Conservation (phyloP, 768 basidiomycete genomes). For the Boletus rubropictus region DNA sequence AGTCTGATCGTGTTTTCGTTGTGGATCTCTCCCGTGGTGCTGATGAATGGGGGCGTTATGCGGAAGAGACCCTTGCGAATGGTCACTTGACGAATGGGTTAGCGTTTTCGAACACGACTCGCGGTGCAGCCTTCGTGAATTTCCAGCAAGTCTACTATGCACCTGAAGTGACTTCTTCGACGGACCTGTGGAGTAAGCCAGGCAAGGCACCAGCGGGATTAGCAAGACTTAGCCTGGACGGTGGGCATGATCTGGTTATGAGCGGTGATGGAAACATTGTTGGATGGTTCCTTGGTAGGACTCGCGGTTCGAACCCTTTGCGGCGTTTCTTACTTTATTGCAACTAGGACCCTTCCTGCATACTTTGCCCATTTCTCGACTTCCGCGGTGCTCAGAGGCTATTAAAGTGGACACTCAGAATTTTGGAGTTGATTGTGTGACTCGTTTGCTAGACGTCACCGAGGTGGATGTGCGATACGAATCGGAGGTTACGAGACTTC, state of each 20-base stretch:
- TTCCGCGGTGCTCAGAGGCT: conserved; percentile 42
- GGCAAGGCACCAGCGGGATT: conserved; percentile 58
- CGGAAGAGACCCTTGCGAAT: conserved; percentile 42
- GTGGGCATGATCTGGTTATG: conserved; percentile 65
- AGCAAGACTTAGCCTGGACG: conserved; percentile 61
- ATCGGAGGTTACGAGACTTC: conserved; percentile 57
- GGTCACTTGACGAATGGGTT: conserved; percentile 58
- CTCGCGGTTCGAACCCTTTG: neutral
- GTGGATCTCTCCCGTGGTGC: conserved; percentile 46
- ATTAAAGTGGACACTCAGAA: conserved; percentile 45
- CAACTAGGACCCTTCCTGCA: conserved; percentile 34
- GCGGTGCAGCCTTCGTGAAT: conserved; percentile 59
- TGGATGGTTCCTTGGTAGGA: conserved; percentile 70
- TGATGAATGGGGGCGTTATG: conserved; percentile 44
- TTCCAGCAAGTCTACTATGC: conserved; percentile 62
- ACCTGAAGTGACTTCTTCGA: conserved; percentile 38
- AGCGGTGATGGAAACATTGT: conserved; percentile 57
- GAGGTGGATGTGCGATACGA: conserved; percentile 55
- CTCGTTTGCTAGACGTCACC: conserved; percentile 49
- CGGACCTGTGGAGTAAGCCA: conserved; percentile 63
- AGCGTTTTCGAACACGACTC: conserved; percentile 37
- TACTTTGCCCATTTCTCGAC: conserved; percentile 49
- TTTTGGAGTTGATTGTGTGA: conserved; percentile 62
- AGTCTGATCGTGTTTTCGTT: conserved; percentile 42
- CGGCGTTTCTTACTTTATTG: neutral